Evolutionary conservation across 805 yeast genomes (phyloP), one percentile per base, ranked within the genome.

Genomic region (Candida silvicultrix): DNA sequence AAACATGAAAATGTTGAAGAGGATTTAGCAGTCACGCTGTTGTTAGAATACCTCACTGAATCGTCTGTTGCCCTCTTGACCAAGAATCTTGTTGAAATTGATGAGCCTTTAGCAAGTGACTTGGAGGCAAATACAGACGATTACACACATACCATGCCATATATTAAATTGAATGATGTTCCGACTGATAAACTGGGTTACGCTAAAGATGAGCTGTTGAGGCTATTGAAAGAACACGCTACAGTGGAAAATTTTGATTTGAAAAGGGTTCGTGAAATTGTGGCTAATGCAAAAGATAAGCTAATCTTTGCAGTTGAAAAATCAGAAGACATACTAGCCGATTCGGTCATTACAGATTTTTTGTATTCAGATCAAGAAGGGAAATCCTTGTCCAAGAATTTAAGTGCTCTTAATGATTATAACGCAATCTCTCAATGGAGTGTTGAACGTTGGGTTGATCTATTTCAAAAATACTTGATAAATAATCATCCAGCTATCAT

Each of bases 61-160:
- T 78, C 85, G 2, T 80, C 96, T 0, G 78, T 88, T 40, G 85
- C 97, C 2, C 71, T 89, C 22, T 75, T 94, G 49, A 79, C 80
- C 51, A 80, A 78, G 55, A 64, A 75, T 47, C 71, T 94, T 49
- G 87, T 90, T 20, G 97, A 92, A 58, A 77, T 85, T 41, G 87
- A 81, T 23, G 80, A 86, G 41, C 97, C 98, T 1, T 65, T 80
- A 43, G 92, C 97, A 1, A 81, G 88, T 14, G 81, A 80, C 28
- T 71, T 85, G 5, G 81, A 75, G 25, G 81, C 73, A 53, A 78
- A 80, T 57, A 83, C 92, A 1, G 95, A 88, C 52, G 92, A 87
- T 58, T 90, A 75, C 59, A 63, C 78, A 44, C 71, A 77, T 49
- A 75, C 85, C 0, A 79, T 78, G n/a, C 65, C 85, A 19, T 75